Evolutionary conservation across 768 basidiomycete genomes (phyloP), one percentile per base, ranked within the genome.

Genomic region (Mycena crocata): DNA sequence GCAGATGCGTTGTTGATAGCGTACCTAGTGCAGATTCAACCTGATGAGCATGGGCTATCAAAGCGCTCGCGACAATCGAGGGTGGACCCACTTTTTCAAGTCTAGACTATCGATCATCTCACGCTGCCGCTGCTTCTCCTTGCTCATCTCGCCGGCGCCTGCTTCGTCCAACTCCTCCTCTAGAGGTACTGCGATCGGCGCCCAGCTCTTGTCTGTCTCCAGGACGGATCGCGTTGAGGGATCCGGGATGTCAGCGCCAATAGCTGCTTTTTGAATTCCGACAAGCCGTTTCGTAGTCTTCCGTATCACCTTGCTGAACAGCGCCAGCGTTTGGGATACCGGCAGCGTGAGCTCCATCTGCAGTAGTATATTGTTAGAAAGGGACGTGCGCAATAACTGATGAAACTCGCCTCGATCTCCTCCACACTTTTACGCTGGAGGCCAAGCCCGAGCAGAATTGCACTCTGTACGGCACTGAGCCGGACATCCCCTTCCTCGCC

Each of bases 91-190:
- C 95, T 92, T 91, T 80, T 84, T 88, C 65, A 98, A 79, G 80
- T 98, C 95, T 32, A 99, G 84, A 24, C 93, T 87, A 69, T 94
- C 90, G 52, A 99, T 90, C 84, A 98, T 89, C 77, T 93, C 92
- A 26, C 91, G 84, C 79, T 98, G 96, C 77, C 91, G 87, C 79
- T 92, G 90, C 69, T 88, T 79, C 62, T 90, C 83, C 54, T 86
- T 91, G 68, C 87, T 86, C 48, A 87, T 84, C 63, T 85, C 92
- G 75, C 90, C 88, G 66, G 89, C 86, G 0, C 93, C 96, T 0
- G 93, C 95, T 66, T 90, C 90, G 24, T 92, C 83, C 15, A 95
- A 80, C 73, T 96, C 94, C 10, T 89, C 86, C 48, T 89, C 87
- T 12, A 94, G 76, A 19, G 76, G 78, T 9, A 75, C 76, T 55